Evolutionary conservation across 208 protist species (phyloP), one percentile per base, ranked within the genome.

Genomic region (Naegleria lovaniensis): DNA sequence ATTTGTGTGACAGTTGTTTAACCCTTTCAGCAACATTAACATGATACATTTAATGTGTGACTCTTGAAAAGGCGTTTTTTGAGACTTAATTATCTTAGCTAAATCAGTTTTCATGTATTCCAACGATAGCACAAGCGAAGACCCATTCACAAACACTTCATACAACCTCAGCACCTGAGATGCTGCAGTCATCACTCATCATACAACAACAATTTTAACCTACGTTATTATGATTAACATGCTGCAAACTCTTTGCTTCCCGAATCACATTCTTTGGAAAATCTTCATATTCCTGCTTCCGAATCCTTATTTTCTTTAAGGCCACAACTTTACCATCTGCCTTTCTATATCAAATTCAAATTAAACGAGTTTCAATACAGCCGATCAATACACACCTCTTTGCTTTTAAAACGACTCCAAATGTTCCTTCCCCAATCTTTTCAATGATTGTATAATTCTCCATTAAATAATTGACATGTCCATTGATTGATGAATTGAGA

Each of bases 101-200:
- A 88, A 36, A 58, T 88, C 85, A 38, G 85, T 88, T 88, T 38
- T 88, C 85, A 88, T 88, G 19, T 33, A 88, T 88, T 88, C 85
- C 41, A 88, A 88, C 9, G 41, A 25, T 11, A 88, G 29, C 2
- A 88, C 33, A 1, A 88, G 43, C 55, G 19, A 40, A 38, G 85
- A 88, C 38, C 85, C 85, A 39, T 38, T 51, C 16, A 39, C 41
- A 58, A 88, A 88, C 6, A 58, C 41, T 58, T 88, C 85, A 88
- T 88, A 58, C 43, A 88, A 58, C 33, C 22, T 13, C 6, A 88
- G 1, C 5, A 87, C 83, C 39, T 87, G 9, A 48, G 43, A n/a
- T n/a, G n/a, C n/a, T n/a, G 43, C 43, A 48, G 43, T 48, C 43
- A 48, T 52, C 39, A 13, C 29, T 16, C 11, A 87, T 51, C 15